Percentiles rank a stretch among this genome's conserved stretches.
Evolutionary conservation across 1,139 yeast genomes (phyloP).

Genomic region (Saccharomycopsis hybrid): DNA sequence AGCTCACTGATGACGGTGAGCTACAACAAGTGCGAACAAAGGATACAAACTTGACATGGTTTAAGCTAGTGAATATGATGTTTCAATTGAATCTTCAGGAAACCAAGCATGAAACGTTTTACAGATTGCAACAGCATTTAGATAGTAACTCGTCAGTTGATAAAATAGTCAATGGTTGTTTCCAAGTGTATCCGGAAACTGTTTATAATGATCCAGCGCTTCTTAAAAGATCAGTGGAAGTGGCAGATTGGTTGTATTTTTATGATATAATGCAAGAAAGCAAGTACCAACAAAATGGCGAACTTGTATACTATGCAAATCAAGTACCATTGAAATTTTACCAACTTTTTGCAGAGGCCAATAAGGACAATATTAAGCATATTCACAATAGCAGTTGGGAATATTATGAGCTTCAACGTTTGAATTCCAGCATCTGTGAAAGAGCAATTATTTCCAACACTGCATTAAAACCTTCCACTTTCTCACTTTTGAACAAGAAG

Average conservation of each 20-base stretch:
- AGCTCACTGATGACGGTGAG: constrained; percentile 14
- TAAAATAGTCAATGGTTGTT: constrained; percentile 66
- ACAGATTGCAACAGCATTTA: constrained; percentile 39
- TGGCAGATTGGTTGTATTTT: constrained; percentile 76
- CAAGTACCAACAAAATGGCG: constrained; percentile 26
- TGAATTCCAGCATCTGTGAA: constrained; percentile 24
- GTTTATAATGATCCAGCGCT: constrained; percentile 62
- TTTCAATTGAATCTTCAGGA: constrained; percentile 46
- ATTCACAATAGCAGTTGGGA: constrained; percentile 22
- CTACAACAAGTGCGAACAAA: constrained; percentile 32
- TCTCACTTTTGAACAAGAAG: constrained; percentile 8
- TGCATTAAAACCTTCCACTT: constrained; percentile 10
- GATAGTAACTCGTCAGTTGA: constrained; percentile 47
- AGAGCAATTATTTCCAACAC: constrained; percentile 8
- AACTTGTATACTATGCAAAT: constrained; percentile 48
- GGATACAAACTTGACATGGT: constrained; percentile 58
- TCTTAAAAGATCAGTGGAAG: constrained; percentile 45
- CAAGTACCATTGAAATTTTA: constrained; percentile 59
- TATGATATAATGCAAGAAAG: constrained; percentile 49
- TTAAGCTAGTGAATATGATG: constrained; percentile 45
- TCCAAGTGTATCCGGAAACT: constrained; percentile 50
- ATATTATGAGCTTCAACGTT: constrained; percentile 20
- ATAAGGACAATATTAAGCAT: constrained; percentile 20
- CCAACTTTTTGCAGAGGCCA: constrained; percentile 58
- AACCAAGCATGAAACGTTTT: constrained; percentile 43